phyloP scores from a whole-genome alignment of 306 rosid species.

The Cucurbita argyrosperma region DNA sequence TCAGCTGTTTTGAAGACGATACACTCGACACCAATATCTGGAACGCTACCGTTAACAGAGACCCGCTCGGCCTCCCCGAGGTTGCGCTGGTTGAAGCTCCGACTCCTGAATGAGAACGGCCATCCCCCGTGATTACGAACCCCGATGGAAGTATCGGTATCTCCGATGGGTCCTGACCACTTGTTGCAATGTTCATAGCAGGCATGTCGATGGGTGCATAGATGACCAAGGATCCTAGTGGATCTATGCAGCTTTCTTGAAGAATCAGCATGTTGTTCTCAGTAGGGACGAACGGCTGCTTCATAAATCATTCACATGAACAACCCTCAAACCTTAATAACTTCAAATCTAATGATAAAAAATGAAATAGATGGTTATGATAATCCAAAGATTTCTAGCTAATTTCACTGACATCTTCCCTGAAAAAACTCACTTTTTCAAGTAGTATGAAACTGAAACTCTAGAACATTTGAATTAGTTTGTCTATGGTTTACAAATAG shows the following conservation, averaged over 20 bases:
- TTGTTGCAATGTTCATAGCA: constrained; percentile 6
- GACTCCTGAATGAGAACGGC: neutral
- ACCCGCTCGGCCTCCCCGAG: constrained; percentile 14
- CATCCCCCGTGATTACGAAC: constrained; percentile 33
- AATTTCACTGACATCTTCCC: neutral
- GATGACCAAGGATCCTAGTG: constrained; percentile 24
- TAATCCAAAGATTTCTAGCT: neutral
- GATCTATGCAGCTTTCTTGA: constrained; percentile 44
- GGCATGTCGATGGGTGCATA: constrained; percentile 36
- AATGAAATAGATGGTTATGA: neutral
- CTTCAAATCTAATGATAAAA: neutral
- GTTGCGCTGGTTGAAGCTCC: neutral
- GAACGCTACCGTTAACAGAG: constrained; percentile 36
- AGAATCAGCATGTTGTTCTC: constrained; percentile 30
- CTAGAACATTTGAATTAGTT: neutral
- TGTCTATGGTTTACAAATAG: neutral
- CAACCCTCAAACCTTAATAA: neutral
- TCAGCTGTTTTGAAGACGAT: constrained; percentile 1
- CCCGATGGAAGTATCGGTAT: constrained; percentile 56
- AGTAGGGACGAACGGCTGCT: constrained; percentile 30
- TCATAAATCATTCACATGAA: neutral
- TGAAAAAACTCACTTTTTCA: neutral
- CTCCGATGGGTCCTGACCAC: constrained; percentile 25
- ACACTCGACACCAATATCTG: constrained; percentile 24
- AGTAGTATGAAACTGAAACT: neutral